Percentiles rank a stretch among this genome's conserved stretches.
Evolutionary conservation across 2,329 filamentous ascomycete genomes (phyloP).

Genomic region (Erysiphe neolycopersici): DNA sequence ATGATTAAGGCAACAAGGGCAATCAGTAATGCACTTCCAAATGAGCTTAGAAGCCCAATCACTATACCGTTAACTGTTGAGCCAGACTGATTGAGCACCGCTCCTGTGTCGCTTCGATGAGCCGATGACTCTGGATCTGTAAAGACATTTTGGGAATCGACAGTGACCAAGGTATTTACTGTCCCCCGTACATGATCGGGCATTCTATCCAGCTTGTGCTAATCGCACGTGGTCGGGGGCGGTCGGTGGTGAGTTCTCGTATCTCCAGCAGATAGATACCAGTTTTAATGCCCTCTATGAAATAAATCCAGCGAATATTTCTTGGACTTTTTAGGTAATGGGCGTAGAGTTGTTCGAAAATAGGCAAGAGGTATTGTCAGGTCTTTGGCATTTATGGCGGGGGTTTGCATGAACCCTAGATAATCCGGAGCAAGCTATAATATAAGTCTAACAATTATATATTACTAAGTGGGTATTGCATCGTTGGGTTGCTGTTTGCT

Average conservation of each 20-base stretch:
- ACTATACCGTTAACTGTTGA: constrained; percentile 48
- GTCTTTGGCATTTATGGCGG: too few relatives aligned
- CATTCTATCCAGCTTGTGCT: neutral
- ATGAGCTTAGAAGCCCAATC: constrained; percentile 82
- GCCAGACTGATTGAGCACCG: constrained; percentile 4
- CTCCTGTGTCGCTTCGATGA: neutral
- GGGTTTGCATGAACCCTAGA: too few relatives aligned
- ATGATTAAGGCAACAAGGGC: constrained; percentile 54
- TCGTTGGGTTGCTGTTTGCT: too few relatives aligned
- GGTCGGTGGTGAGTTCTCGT: neutral
- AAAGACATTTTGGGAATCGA: neutral
- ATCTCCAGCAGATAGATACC: too few relatives aligned
- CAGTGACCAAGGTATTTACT: neutral
- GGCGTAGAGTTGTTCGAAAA: too few relatives aligned
- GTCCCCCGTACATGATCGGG: neutral
- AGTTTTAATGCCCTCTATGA: too few relatives aligned
- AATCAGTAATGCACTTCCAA: constrained; percentile 71
- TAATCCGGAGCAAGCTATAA: too few relatives aligned
- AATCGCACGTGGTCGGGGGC: neutral
- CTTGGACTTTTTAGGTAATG: too few relatives aligned
- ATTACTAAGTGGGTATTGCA: too few relatives aligned
- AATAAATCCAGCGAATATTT: too few relatives aligned
- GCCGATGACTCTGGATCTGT: neutral
- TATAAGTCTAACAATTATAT: too few relatives aligned
- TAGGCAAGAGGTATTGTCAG: too few relatives aligned